phyloP scores from a whole-genome alignment of 345 rosid species.

The Schrenkiella parvula region DNA sequence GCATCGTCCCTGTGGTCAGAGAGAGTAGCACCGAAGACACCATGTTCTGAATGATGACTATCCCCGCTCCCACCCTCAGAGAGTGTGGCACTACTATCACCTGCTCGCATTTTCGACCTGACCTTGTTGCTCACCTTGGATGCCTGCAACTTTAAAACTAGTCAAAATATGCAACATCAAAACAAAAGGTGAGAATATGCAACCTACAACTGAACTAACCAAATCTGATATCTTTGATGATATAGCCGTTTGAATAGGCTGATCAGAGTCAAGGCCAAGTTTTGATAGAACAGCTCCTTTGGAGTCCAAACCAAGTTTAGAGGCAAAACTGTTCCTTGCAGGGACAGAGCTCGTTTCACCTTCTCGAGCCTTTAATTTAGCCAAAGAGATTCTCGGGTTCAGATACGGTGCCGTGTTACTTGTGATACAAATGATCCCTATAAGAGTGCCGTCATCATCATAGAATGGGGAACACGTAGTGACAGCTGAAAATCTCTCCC shows the following conservation, averaged over 20 bases:
- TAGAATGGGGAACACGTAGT: slow-evolving; percentile 73
- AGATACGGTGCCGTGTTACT: slow-evolving; percentile 53
- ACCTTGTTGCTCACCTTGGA: slow-evolving; percentile 80
- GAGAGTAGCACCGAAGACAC: slow-evolving; percentile 45
- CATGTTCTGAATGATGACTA: slow-evolving; percentile 64
- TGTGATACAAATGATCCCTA: slow-evolving; percentile 79
- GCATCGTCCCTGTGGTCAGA: slow-evolving; percentile 77
- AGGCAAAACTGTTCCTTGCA: slow-evolving; percentile 43
- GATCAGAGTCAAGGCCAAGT: slow-evolving; percentile 88
- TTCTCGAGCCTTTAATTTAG: slow-evolving; percentile 39
- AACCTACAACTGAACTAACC: slow-evolving; percentile 51
- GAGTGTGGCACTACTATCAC: slow-evolving; percentile 46
- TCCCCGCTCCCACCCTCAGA: slow-evolving; percentile 81
- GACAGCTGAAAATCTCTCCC: slow-evolving; percentile 55
- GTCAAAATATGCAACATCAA: slow-evolving; percentile 31
- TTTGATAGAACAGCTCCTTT: slow-evolving; percentile 44
- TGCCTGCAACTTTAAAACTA: slow-evolving; percentile 50
- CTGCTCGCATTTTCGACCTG: slow-evolving; percentile 61
- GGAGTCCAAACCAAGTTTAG: slow-evolving; percentile 42
- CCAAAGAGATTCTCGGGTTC: slow-evolving; percentile 33
- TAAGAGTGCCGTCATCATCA: slow-evolving; percentile 65
- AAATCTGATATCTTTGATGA: slow-evolving; percentile 88
- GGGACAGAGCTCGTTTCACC: slow-evolving; percentile 48
- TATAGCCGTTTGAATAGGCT: slow-evolving; percentile 82
- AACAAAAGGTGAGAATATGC: slow-evolving; percentile 15